A percentile compares a stretch with the other conserved stretches of the same genome.
These are phyloP conservation scores for Bacterosira constricta DNA, from an alignment of 108 stramenopile genomes.

Conservation along the genomic window DNA sequence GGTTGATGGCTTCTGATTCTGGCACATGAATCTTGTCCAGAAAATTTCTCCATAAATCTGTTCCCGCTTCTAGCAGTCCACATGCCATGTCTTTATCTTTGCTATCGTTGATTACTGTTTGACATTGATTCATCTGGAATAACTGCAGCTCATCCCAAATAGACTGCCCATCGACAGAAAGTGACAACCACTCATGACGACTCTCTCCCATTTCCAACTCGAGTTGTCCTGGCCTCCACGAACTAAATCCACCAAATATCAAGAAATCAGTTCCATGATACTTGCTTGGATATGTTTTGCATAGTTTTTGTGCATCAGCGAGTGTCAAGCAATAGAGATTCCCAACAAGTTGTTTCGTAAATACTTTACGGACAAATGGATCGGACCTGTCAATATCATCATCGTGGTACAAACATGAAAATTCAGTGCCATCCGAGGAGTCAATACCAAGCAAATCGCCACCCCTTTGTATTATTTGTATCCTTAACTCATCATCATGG, in stretches of 20 bases:
- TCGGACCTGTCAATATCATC: constrained; percentile 2
- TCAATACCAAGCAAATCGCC: constrained; percentile 33
- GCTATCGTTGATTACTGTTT: neutral
- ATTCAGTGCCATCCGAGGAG: constrained; percentile 12
- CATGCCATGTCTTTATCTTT: neutral
- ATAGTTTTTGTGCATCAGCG: constrained; percentile 10
- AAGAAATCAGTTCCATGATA: constrained; percentile 21
- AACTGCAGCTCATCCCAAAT: constrained; percentile 27
- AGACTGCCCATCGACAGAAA: constrained; percentile 21
- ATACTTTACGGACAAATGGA: neutral
- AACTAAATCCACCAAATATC: constrained; percentile 32
- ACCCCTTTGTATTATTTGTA: constrained; percentile 15
- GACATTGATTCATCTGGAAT: too few relatives aligned
- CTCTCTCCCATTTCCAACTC: constrained; percentile 33
- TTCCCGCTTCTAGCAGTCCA: neutral
- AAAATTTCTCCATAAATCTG: constrained; percentile 31
- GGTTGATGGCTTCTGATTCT: constrained; percentile 22
- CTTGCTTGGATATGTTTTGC: constrained; percentile 11
- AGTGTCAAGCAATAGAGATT: constrained; percentile 3
- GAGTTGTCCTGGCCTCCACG: constrained; percentile 33
- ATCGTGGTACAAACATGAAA: constrained; percentile 7
- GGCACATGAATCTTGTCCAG: constrained; percentile 7
- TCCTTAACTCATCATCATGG: neutral
- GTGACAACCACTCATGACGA: constrained; percentile 27
- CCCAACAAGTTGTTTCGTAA: constrained; percentile 9